Base-by-base conservation (phyloP, 306 rosid species). In the Quercus aquifolioides region DNA sequence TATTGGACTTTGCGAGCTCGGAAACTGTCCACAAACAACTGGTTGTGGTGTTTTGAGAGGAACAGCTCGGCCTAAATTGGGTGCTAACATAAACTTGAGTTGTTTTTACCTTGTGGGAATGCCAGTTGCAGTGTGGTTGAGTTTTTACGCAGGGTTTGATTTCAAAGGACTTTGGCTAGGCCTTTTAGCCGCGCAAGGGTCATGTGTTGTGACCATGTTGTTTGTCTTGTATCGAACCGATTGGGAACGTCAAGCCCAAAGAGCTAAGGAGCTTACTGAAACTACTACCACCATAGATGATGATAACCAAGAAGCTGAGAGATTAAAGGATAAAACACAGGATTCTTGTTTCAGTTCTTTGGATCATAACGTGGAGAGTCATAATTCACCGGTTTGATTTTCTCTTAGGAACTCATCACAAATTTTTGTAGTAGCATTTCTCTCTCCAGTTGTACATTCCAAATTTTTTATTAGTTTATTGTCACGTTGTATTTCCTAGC, bases 1-100 rank as follows among this genome's bases (percentile, higher is more conserved):
- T 1, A 89, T 92, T 5, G 99, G 99, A 5, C 83, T 95, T 0
- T 95, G 98, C 35, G 98, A 95, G 80, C 90, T 95, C 1, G 99
- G 99, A 21, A 95, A 95, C 59, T 95, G 98, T 65, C 99, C 99
- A 0, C 99, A 95, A 33, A 95, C 99, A 4, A 91, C 98, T 0
- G 88, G 88, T 8, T 95, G 99, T 25, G 99, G 99, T 0, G 98
- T 91, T n/a, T 55, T 95, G 84, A 83, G 99, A 20, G 99, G 99
- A 28, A 87, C 94, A 0, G 99, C 99, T 0, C 82, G 95, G 85
- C 97, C 99, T 1, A 90, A 86, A 51, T 54, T 95, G 63, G 99
- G 98, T 2, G 99, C 99, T 0, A 91, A 91, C 9, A 89, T 95
- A 14, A 95, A 95, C 14, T 81, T 95, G 76, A 92, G 90, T 5